Evolutionary conservation across 257 asterid species (phyloP), one percentile per base, ranked within the genome.

Genomic region (Solanum dulcamara): DNA sequence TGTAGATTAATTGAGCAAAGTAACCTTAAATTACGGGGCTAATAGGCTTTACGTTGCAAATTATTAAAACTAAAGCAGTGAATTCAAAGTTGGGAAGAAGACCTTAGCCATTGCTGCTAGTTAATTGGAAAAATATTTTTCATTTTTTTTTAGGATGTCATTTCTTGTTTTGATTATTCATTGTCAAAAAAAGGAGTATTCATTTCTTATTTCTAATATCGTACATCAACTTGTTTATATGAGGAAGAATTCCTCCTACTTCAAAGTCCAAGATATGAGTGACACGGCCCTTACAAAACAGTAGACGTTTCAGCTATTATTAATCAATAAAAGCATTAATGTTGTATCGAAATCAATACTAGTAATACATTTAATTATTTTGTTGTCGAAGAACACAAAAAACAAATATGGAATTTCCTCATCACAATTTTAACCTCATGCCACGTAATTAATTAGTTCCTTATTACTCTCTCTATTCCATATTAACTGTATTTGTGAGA

Each of bases 11-110:
- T 71, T 79, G 24, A 84, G n/a, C 33, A 62, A 44, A 70, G 46
- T 46, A 42, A 46, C 77, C 82, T 51, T 86, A 72, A 85, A 64
- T 86, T 60, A 81, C 84, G 88, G 81, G 67, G 33, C 2, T n/a
- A 75, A 12, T 75, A 30, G 42, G 33, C 44, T 17, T 67, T 67
- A 15, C 24, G 13, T 60, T 60, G 15, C 67, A 20, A 6, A 2
- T 53, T 53, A 18, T 6, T 14, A 50, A 5, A 18, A 18, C 15
- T 4, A 48, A 3, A 12, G 4, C 15, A n/a, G 67, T 59, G 5
- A 3, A 24, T 59, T 59, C 67, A 59, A 59, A 18, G n/a, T 10
- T n/a, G 32, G 66, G 67, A 59, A 59, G 67, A 59, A 24, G 67
- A n/a, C 17, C 33, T 55, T n/a, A 59, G 67, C 32, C 30, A n/a